Conservation (phyloP, 2,329 filamentous ascomycete genomes). For the Fusarium drepaniforme region DNA sequence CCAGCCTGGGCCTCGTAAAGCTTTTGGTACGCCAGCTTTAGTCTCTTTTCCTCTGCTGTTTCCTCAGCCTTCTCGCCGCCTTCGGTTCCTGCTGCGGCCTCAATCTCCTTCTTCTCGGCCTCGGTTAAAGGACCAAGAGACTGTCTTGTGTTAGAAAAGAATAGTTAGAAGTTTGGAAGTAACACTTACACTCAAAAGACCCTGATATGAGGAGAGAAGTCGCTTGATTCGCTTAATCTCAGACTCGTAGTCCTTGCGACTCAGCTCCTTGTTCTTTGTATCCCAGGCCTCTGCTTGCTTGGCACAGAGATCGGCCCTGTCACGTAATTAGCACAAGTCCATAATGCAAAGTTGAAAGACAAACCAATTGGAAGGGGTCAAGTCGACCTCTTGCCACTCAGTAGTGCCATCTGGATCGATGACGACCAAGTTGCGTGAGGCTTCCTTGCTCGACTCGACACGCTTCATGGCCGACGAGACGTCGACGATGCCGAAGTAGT, state of each 20-base stretch:
- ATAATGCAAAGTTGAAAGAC: background rate
- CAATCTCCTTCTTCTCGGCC: background rate
- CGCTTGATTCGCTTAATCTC: background rate
- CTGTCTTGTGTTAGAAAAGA: background rate
- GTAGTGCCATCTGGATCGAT: conserved; percentile 6
- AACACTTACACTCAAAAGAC: background rate
- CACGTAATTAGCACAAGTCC: background rate
- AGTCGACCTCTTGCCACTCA: background rate
- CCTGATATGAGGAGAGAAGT: background rate
- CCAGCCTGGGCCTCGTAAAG: background rate
- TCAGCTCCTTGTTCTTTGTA: background rate
- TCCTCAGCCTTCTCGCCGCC: background rate
- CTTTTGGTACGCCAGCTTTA: background rate
- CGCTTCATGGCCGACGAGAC: conserved; percentile 14
- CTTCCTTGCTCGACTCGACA: conserved; percentile 13
- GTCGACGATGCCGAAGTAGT: conserved; percentile 13
- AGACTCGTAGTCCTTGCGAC: background rate
- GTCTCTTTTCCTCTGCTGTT: background rate
- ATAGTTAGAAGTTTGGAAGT: background rate
- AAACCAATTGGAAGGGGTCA: conserved; percentile 10
- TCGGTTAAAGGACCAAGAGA: background rate
- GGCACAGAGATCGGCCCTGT: background rate
- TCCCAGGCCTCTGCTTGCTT: background rate
- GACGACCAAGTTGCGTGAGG: conserved; percentile 4
- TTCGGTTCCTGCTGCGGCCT: background rate